These are phyloP conservation scores for Melocanna baccifera DNA, from an alignment of 176 grass and related monocot genomes.

Conservation along the genomic window DNA sequence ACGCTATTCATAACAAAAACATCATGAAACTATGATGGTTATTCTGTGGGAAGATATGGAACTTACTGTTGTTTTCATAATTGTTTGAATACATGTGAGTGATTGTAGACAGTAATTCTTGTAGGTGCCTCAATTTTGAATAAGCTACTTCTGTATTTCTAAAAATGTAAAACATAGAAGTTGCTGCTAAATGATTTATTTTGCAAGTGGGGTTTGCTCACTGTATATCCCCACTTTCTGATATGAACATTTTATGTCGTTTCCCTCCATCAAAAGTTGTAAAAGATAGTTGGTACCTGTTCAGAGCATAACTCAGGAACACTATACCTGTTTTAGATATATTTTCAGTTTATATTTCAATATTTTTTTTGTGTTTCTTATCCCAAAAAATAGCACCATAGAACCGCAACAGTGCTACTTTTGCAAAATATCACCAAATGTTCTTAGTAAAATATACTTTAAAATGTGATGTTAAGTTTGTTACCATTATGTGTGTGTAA, in stretches of 20 bases:
- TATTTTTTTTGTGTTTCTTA: neutral
- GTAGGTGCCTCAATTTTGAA: neutral
- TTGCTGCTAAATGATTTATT: neutral
- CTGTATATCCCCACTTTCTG: constrained; percentile 17
- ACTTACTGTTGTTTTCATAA: neutral
- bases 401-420: neutral
- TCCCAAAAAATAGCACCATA: neutral
- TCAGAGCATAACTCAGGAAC: neutral
- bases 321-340: constrained; percentile 3
- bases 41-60: neutral
- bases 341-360: neutral
- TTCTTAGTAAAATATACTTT: neutral
- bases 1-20: no score
- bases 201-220: neutral
- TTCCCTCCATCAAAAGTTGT: neutral
- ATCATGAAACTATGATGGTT: neutral
- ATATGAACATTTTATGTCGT: neutral
- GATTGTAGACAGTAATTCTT: neutral
- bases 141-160: neutral
- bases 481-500: neutral
- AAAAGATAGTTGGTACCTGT: neutral
- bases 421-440: neutral
- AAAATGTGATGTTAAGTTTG: neutral
- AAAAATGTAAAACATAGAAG: neutral
- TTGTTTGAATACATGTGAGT: neutral